These are phyloP conservation scores for Citrus unshiu DNA, from an alignment of 345 rosid genomes.

Conservation along the genomic window DNA sequence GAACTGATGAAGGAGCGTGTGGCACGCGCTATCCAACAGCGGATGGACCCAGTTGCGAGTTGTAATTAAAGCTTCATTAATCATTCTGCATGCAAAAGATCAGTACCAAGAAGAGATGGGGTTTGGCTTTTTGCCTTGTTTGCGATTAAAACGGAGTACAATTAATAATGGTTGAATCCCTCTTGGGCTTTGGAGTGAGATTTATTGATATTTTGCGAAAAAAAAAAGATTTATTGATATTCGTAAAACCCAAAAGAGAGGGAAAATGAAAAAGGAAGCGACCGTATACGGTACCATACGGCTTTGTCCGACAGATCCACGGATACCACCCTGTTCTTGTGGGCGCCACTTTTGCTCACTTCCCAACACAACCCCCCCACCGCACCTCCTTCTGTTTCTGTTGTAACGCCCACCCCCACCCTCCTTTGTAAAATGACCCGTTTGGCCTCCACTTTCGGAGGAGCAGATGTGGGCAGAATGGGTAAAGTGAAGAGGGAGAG, in stretches of 20 bases:
- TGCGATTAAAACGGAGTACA: not conserved
- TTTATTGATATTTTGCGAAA: not conserved
- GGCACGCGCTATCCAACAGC: not conserved
- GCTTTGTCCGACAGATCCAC: constrained; percentile 45
- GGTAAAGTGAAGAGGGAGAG: not conserved
- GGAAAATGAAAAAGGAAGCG: not conserved
- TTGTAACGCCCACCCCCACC: not conserved
- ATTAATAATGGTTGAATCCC: not conserved
- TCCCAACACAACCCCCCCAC: not conserved
- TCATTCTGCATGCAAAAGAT: not conserved
- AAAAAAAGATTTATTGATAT: not conserved
- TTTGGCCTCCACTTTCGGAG: not conserved
- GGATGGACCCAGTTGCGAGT: not conserved
- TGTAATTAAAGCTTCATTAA: no score
- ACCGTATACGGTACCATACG: constrained; percentile 76
- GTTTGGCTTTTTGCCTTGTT: not conserved
- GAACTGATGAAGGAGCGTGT: not conserved
- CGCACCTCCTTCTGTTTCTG: not conserved
- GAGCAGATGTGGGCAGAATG: not conserved
- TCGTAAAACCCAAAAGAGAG: not conserved
- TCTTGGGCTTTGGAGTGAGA: not conserved
- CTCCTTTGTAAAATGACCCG: not conserved
- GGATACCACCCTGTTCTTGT: constrained; percentile 12
- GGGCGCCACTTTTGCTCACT: constrained; percentile 26
- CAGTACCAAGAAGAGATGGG: not conserved